phyloP scores from a whole-genome alignment of 371 early-diverging fungal genomes.

The Mucor plumbeus region DNA sequence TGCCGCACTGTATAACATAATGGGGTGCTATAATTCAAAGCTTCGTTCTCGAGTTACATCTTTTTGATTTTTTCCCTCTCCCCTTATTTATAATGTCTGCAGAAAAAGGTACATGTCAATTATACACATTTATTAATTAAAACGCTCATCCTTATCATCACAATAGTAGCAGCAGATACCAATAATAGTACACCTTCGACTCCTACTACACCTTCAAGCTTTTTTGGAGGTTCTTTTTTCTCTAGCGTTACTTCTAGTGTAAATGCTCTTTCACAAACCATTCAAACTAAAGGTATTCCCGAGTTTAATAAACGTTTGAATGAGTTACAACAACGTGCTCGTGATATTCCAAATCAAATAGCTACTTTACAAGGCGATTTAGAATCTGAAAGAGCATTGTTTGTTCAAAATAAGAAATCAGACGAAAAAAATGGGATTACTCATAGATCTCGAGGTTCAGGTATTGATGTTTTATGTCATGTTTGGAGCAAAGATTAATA shows the following conservation, averaged over 20 bases:
- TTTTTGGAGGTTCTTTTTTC: slow-evolving; percentile 28
- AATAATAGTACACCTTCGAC: background rate
- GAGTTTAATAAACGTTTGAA: slow-evolving; percentile 40
- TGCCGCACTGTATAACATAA: background rate
- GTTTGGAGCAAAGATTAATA: background rate
- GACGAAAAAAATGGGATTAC: slow-evolving; percentile 11
- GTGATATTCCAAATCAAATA: slow-evolving; percentile 42
- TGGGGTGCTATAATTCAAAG: background rate
- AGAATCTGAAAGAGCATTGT: slow-evolving; percentile 34
- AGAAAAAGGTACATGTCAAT: slow-evolving; percentile 3
- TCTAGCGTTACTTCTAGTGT: slow-evolving; percentile 26
- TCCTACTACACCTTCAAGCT: slow-evolving; percentile 3
- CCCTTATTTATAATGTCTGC: background rate
- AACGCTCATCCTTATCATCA: background rate
- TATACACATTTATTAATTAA: background rate
- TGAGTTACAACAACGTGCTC: slow-evolving; percentile 44
- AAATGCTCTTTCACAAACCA: slow-evolving; percentile 26
- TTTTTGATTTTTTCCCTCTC: background rate
- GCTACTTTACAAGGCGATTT: slow-evolving; percentile 39
- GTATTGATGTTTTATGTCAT: background rate
- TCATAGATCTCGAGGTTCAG: slow-evolving; percentile 23
- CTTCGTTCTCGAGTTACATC: slow-evolving; percentile 3
- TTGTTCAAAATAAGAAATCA: slow-evolving; percentile 16
- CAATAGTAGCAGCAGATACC: background rate
- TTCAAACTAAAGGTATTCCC: slow-evolving; percentile 32